A percentile compares a stretch with the other conserved stretches of the same genome.
Evolutionary conservation across 2,329 filamentous ascomycete species (phyloP).

Genomic region (Alternaria sp.): DNA sequence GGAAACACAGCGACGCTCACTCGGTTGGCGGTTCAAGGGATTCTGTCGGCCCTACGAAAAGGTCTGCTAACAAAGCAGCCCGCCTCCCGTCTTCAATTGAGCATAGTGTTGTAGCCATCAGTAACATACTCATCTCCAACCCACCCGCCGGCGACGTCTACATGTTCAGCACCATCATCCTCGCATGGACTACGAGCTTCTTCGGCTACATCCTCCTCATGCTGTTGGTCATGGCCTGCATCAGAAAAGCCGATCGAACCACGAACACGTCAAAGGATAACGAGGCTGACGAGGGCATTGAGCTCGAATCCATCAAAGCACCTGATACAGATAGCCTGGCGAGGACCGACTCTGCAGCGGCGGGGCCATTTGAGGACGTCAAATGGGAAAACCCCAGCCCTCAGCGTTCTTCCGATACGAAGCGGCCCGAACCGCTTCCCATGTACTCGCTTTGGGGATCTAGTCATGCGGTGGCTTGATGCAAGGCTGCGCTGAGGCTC

Average conservation of each 20-base stretch:
- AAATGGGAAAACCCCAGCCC: not conserved
- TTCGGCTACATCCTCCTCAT: not conserved
- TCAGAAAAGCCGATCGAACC: not conserved
- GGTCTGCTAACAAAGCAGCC: too few relatives aligned
- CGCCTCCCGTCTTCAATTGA: too few relatives aligned
- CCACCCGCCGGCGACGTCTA: not conserved
- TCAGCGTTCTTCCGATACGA: not conserved
- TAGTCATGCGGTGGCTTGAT: not conserved
- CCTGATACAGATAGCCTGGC: not conserved
- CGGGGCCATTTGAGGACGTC: not conserved
- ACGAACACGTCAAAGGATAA: not conserved
- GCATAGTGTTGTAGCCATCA: too few relatives aligned
- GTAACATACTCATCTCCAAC: too few relatives aligned
- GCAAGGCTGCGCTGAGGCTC: not conserved
- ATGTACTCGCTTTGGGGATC: not conserved
- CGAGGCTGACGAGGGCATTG: not conserved
- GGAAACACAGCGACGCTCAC: slow-evolving; percentile 6
- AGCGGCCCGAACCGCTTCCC: not conserved
- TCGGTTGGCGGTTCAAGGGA: too few relatives aligned
- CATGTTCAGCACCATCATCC: not conserved
- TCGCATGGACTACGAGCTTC: not conserved
- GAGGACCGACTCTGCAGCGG: not conserved
- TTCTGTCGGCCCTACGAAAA: too few relatives aligned
- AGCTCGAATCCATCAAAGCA: not conserved
- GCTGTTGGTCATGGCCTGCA: not conserved